Evolutionary conservation across 208 protist species (phyloP).

Genomic region (Plasmodiophora brassicae): DNA sequence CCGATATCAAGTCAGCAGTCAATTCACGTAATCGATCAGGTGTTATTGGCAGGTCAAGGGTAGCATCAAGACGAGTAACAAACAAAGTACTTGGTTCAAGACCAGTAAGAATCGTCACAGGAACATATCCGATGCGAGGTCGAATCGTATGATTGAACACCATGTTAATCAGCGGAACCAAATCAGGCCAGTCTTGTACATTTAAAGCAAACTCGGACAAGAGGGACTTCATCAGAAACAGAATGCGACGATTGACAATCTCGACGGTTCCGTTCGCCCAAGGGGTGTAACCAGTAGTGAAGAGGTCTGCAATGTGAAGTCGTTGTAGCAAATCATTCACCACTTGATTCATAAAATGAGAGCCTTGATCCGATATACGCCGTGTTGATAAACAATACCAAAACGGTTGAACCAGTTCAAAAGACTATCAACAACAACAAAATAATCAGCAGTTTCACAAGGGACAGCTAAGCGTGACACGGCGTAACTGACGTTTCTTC

Average conservation of each 20-base stretch:
- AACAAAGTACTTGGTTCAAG: neutral
- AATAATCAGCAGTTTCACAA: neutral
- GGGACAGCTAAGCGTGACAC: neutral
- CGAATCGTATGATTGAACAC: neutral
- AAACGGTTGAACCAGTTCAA: neutral
- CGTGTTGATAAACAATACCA: neutral
- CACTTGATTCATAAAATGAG: neutral
- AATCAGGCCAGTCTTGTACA: neutral
- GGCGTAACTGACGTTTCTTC: neutral
- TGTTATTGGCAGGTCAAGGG: too few species aligned
- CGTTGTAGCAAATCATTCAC: neutral
- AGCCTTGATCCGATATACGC: neutral
- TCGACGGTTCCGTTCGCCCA: neutral
- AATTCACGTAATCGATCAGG: too few species aligned
- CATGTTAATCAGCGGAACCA: neutral
- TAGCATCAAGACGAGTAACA: too few species aligned
- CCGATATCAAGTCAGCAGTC: too few species aligned
- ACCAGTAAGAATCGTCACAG: neutral
- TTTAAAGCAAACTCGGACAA: neutral
- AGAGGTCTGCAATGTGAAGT: neutral
- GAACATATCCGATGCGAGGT: neutral
- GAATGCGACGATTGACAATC: neutral
- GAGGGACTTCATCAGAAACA: neutral
- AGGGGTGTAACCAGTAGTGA: neutral
- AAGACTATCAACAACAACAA: neutral